Conservation (phyloP, 768 basidiomycete species). For the Hypsizygus marmoreus region DNA sequence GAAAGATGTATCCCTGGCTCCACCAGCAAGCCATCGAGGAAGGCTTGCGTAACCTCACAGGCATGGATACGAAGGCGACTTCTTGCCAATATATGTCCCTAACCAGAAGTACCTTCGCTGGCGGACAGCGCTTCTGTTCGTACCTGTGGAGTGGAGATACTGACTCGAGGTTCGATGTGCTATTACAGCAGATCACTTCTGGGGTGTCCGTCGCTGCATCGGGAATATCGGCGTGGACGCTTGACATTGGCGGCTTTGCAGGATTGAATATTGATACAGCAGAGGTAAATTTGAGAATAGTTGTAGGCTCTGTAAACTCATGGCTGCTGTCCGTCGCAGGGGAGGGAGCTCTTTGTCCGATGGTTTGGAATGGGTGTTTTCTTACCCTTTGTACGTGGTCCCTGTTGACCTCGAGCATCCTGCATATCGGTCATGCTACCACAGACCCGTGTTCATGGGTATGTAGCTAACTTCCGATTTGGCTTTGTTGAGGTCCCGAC, state of each 20-base stretch:
- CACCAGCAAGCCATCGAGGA: conserved; percentile 40
- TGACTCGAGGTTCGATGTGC: conserved; percentile 32
- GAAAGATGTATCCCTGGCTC: conserved; percentile 41
- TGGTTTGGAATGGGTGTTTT: conserved; percentile 39
- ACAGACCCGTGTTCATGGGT: conserved; percentile 34
- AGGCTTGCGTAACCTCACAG: conserved; percentile 35
- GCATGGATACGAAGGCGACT: conserved; percentile 14
- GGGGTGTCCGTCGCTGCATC: conserved; percentile 35
- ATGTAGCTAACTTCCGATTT: conserved; percentile 2
- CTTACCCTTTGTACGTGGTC: conserved; percentile 33
- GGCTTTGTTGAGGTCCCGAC: too few relatives aligned
- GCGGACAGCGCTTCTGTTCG: conserved; percentile 38
- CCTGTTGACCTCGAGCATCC: not conserved
- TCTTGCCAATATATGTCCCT: conserved; percentile 36
- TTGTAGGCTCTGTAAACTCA: not conserved
- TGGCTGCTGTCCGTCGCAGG: conserved; percentile 16
- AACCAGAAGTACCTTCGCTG: conserved; percentile 36
- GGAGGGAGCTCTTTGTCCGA: conserved; percentile 34
- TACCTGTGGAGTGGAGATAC: conserved; percentile 41
- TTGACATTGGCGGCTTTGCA: conserved; percentile 38
- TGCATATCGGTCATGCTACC: not conserved
- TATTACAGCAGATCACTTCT: conserved; percentile 36
- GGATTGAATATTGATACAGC: conserved; percentile 32
- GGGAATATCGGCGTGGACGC: conserved; percentile 38
- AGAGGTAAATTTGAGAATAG: conserved; percentile 14